phyloP scores from a whole-genome alignment of 805 yeast genomes.

The Cyberlindnera japonica region DNA sequence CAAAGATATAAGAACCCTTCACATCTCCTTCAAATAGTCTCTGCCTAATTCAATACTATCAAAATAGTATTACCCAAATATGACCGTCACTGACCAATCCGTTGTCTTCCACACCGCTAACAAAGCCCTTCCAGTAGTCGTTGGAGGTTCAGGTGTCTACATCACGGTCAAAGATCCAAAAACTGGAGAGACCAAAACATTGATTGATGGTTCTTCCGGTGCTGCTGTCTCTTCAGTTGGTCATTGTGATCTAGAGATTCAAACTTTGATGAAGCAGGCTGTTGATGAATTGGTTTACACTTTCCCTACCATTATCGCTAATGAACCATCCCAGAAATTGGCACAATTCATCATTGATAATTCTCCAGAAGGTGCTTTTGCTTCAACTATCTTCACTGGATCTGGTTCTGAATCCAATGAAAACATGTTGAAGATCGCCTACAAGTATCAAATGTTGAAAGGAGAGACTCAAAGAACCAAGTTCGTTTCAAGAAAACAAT shows the following conservation, averaged over 20 bases:
- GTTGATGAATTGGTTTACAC: conserved; percentile 36
- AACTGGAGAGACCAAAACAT: conserved; percentile 30
- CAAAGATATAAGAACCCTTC: too few relatives aligned
- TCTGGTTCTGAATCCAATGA: conserved; percentile 68
- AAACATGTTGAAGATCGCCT: conserved; percentile 56
- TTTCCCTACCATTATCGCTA: conserved; percentile 31
- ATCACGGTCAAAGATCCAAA: conserved; percentile 35
- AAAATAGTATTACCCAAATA: too few relatives aligned
- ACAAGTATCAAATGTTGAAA: conserved; percentile 41
- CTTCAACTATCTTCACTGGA: conserved; percentile 44
- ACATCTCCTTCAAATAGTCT: too few relatives aligned
- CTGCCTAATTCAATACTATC: too few relatives aligned
- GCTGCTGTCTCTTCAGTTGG: conserved; percentile 52
- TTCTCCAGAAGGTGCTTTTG: conserved; percentile 43
- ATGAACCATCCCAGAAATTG: conserved; percentile 38
- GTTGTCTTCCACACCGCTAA: conserved; percentile 32
- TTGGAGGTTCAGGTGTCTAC: conserved; percentile 36
- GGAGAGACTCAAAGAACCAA: conserved; percentile 41
- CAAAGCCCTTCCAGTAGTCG: conserved; percentile 31
- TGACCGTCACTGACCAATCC: conserved; percentile 12
- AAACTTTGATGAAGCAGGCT: conserved; percentile 36
- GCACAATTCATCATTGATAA: conserved; percentile 40
- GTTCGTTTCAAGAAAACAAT: conserved; percentile 40
- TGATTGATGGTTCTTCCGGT: conserved; percentile 44
- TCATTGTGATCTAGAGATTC: conserved; percentile 40